phyloP scores from a whole-genome alignment of 257 asterid genomes.

The Solanum bulbocastanum region DNA sequence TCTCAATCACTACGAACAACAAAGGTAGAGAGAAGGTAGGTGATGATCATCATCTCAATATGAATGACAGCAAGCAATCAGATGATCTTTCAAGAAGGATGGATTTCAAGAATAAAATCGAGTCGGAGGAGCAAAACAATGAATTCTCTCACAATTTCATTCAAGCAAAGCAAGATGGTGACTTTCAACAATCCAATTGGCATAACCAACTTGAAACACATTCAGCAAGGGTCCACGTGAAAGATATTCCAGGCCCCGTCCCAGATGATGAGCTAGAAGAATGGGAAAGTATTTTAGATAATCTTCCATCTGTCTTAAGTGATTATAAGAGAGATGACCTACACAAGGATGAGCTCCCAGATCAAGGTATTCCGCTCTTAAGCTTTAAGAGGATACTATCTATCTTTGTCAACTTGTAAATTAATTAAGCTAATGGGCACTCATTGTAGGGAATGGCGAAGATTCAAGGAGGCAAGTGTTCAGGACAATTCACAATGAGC shows the following conservation, averaged over 20 bases:
- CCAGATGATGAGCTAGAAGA: background rate
- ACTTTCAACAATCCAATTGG: background rate
- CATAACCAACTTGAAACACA: background rate
- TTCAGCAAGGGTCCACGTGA: background rate
- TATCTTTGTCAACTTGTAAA: background rate
- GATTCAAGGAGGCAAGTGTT: slow-evolving; percentile 5
- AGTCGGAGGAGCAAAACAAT: background rate
- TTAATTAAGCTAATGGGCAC: background rate
- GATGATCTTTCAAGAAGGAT: background rate
- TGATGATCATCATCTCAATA: background rate
- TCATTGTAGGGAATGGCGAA: slow-evolving; percentile 11
- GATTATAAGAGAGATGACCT: slow-evolving; percentile 3
- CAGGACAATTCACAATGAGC: background rate
- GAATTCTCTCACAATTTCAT: background rate
- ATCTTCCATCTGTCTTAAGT: background rate
- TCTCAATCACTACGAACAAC: background rate
- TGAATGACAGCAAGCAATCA: background rate
- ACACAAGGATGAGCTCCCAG: slow-evolving; percentile 1
- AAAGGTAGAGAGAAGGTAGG: background rate
- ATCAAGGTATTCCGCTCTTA: slow-evolving; percentile 19
- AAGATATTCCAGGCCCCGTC: background rate
- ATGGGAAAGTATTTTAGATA: background rate
- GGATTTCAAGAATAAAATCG: background rate
- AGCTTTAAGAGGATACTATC: background rate
- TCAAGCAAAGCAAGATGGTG: background rate